Base-by-base conservation (phyloP, 1,284 basidiomycete genomes). In the Pholiota adiposa region DNA sequence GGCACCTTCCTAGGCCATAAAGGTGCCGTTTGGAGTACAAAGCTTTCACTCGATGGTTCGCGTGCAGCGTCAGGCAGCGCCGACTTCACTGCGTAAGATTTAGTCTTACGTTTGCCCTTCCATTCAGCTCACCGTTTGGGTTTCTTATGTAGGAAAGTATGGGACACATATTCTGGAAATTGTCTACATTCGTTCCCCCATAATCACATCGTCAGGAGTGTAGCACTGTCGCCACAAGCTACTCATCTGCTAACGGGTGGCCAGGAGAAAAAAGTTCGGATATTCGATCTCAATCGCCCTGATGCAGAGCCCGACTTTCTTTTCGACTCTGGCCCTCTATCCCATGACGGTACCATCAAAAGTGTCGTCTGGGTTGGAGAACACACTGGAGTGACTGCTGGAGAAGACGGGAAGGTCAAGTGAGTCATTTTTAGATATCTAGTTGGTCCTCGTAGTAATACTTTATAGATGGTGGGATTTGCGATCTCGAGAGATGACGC, bases 1-100 rank as follows among this genome's bases (percentile, higher is more conserved):
- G 97, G 97, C 21, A 98, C 97, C 5, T 99, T 99, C 75, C 82
- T 98, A 16, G 96, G 96, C 2, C 97, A 99, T 80, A 99, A 99
- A 75, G 97, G 97, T 62, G 97, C 97, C 5, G 97, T 99, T 4
- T 99, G 97, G 97, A 90, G 91, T 61, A 93, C 93, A 54, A 97
- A 98, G 76, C 87, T 99, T 60, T 95, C 92, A n/a, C 79, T 83
- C 18, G 94, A 96, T 75, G 85, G 90, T 43, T 86, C 93, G 19
- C 84, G 89, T 67, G 97, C 97, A 9, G 95, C 91, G 9, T 94
- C 96, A 0, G 97, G 93, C 33, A 96, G 93, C 73, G 97, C 97
- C 41, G 97, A 99, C 79, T 99, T 99, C 72, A 95, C 94, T 50
- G 97, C 97, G 93, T 97, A 73, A 76, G 93, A 77, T 16, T 2